Conservation (phyloP, 2,329 filamentous ascomycete species). For the Phaeomoniella chlamydospora region DNA sequence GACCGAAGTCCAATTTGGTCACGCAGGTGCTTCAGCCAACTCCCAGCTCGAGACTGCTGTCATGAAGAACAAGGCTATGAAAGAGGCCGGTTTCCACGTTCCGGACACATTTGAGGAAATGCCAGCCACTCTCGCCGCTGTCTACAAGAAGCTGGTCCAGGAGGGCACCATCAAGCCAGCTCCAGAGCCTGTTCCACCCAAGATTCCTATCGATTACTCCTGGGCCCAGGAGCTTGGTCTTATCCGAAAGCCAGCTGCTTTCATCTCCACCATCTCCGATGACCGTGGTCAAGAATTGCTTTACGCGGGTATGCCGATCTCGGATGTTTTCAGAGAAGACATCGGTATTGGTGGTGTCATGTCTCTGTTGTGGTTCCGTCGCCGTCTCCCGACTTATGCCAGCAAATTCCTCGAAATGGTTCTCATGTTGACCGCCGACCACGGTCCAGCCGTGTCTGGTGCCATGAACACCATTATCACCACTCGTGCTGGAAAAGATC, state of each 20-base stretch:
- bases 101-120: slow-evolving; percentile 96
- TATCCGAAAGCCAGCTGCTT: slow-evolving; percentile 97
- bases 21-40: slow-evolving; percentile 97
- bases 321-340: slow-evolving; percentile 98
- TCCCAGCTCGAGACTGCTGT: slow-evolving; percentile 96
- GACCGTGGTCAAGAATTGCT: slow-evolving; percentile 98
- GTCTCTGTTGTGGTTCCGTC: slow-evolving; percentile 99
- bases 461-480: slow-evolving; percentile 99
- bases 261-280: slow-evolving; percentile 99
- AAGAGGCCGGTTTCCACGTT: slow-evolving; percentile 83
- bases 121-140: slow-evolving; percentile 56
- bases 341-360: slow-evolving; percentile 99
- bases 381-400: slow-evolving; percentile 86
- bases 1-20: slow-evolving; percentile 98
- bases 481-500: slow-evolving; percentile 95
- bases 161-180: slow-evolving; percentile 73
- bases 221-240: slow-evolving; percentile 99
- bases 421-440: slow-evolving; percentile 98
- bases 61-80: slow-evolving; percentile 95
- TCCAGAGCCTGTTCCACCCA: slow-evolving; percentile 82
- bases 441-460: slow-evolving; percentile 96
- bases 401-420: slow-evolving; percentile 99
- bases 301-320: slow-evolving; percentile 98
- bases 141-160: slow-evolving; percentile 82
- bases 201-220: slow-evolving; percentile 99